phyloP scores from a whole-genome alignment of 306 rosid species.

The Rosa multiflora region DNA sequence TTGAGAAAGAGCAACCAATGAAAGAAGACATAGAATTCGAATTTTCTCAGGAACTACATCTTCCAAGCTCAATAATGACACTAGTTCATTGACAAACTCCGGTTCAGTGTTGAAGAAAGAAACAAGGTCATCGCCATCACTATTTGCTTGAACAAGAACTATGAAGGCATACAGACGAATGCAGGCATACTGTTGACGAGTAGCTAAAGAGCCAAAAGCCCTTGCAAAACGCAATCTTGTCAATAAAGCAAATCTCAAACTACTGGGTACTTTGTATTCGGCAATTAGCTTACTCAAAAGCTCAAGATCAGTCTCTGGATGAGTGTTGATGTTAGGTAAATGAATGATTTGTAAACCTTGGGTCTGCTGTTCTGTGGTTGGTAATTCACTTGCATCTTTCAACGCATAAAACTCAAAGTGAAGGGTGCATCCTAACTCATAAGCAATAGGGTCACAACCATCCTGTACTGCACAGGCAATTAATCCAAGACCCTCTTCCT shows the following conservation, averaged over 20 bases:
- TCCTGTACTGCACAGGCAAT: constrained; percentile 68
- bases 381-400: constrained; percentile 49
- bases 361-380: constrained; percentile 34
- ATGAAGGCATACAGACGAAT: constrained; percentile 92
- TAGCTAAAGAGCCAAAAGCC: constrained; percentile 84
- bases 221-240: constrained; percentile 91
- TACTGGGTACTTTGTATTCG: constrained; percentile 75
- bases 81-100: constrained; percentile 91
- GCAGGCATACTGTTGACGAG: constrained; percentile 87
- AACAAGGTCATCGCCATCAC: constrained; percentile 77
- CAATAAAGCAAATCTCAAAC: constrained; percentile 81
- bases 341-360: constrained; percentile 87
- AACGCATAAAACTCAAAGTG: constrained; percentile 93
- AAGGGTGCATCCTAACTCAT: constrained; percentile 83
- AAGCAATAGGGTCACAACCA: constrained; percentile 61
- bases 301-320: constrained; percentile 73
- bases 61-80: constrained; percentile 78
- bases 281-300: constrained; percentile 72
- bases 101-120: constrained; percentile 96
- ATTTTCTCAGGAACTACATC: constrained; percentile 80
- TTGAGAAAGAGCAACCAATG: constrained; percentile 93
- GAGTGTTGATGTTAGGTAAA: constrained; percentile 51
- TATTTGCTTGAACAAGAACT: constrained; percentile 88
- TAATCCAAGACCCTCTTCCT: constrained; percentile 98
- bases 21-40: constrained; percentile 73